phyloP scores from a whole-genome alignment of 148 eudicot species.

The Cornus florida region DNA sequence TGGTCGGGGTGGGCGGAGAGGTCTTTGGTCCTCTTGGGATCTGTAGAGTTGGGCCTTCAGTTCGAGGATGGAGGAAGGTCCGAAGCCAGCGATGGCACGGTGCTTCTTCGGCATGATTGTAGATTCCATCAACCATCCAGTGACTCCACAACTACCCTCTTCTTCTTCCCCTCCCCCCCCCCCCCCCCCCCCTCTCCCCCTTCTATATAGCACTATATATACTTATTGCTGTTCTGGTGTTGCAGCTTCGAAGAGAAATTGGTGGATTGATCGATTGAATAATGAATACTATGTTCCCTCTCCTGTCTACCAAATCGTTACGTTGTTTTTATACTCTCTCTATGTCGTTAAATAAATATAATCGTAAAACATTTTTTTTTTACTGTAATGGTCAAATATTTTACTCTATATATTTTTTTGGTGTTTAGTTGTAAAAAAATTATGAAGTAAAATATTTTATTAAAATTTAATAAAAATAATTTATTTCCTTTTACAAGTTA shows the following conservation, averaged over 20 bases:
- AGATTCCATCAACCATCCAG: conserved; percentile 95
- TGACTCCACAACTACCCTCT: conserved; percentile 54
- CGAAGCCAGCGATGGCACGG: conserved; percentile 82
- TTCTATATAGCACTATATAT: background rate
- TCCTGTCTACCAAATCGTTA: background rate
- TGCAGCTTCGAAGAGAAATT: background rate
- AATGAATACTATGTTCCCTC: background rate
- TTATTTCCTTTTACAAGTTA: no score
- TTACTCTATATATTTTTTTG: no score
- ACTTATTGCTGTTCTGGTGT: background rate
- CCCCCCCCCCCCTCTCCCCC: conserved; percentile 7
- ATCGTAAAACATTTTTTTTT: no score
- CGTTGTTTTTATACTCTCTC: no score
- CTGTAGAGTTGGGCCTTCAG: conserved; percentile 87
- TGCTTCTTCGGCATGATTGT: conserved; percentile 89
- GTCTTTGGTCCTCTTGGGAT: conserved; percentile 59
- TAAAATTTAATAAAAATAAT: no score
- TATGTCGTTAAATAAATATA: no score
- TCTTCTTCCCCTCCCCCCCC: conserved; percentile 34
- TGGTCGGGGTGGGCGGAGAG: conserved; percentile 32
- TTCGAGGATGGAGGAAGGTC: conserved; percentile 79
- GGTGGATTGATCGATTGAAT: background rate
- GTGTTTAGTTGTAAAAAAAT: no score
- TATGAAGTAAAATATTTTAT: no score
- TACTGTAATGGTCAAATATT: no score